These are phyloP conservation scores for Magnolia kwangsiensis DNA, from an alignment of 164 flowering plant genomes.

Conservation along the genomic window DNA sequence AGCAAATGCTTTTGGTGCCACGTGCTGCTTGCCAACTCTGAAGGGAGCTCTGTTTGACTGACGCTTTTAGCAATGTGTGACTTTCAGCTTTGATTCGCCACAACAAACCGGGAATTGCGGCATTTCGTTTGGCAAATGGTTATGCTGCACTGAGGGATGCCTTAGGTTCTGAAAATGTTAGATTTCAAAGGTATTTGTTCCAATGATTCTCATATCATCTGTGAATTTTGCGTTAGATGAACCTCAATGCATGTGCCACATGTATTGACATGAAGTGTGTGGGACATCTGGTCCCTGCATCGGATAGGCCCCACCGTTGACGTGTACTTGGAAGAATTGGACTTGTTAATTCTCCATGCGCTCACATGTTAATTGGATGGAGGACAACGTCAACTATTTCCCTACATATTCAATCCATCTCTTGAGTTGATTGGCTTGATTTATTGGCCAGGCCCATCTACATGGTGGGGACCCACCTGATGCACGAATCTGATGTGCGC, in stretches of 20 bases:
- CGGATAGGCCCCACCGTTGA: too few relatives aligned
- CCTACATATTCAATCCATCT: too few relatives aligned
- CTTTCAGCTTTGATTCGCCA: constrained; percentile 80
- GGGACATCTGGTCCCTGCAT: too few relatives aligned
- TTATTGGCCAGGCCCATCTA: too few relatives aligned
- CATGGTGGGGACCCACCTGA: too few relatives aligned
- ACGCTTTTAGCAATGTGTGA: not conserved
- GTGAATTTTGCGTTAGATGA: not conserved
- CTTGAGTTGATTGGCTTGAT: too few relatives aligned
- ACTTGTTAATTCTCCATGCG: too few relatives aligned
- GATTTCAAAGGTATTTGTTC: constrained; percentile 72
- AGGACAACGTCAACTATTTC: too few relatives aligned
- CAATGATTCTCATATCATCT: not conserved
- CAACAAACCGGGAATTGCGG: constrained; percentile 78
- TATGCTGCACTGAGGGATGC: constrained; percentile 84
- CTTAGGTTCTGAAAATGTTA: constrained; percentile 63
- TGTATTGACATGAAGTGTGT: not conserved
- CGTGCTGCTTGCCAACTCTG: not conserved
- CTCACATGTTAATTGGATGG: too few relatives aligned
- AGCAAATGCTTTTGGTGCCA: not conserved
- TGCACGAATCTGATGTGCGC: too few relatives aligned
- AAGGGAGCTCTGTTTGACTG: not conserved
- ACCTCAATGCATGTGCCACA: not conserved
- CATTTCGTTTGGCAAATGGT: constrained; percentile 93
- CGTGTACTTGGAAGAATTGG: too few relatives aligned